Evolutionary conservation across 306 rosid genomes (phyloP), one percentile per base, ranked within the genome.

Genomic region (Dalbergia cultrata): DNA sequence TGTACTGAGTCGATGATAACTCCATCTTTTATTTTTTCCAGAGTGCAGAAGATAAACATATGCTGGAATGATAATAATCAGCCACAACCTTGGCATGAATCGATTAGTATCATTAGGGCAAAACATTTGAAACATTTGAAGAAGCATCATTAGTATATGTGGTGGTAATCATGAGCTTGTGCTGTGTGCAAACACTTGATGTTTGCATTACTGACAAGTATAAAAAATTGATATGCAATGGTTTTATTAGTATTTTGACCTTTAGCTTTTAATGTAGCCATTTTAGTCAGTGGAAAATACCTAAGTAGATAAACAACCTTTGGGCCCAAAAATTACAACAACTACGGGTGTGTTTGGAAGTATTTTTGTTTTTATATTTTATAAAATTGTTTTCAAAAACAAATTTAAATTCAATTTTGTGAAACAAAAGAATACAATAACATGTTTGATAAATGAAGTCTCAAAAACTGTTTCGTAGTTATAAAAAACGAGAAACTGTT

Each of bases 51-150:
- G 13, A 50, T 61, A 66, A 57, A 70, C 64, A 22, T n/a, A 76
- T 61, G 67, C 64, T 70, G 67, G n/a, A 74, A 70, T 80, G 69
- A 64, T 22, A 19, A 18, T 19, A 59, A 80, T 80, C 33, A 74
- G 69, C 68, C 13, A 44, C 68, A 80, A 50, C 13, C 70, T 70
- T 62, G 66, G 61, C 26, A 64, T 64, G 79, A 70, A 77, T 72
- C 64, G 60, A 11, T 67, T 31, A n/a, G n/a, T n/a, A n/a, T n/a
- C n/a, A n/a, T n/a, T 34, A 45, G 45, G 11, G 11, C 3, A 74
- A 47, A 31, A 22, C 21, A 16, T 18, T 37, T 37, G 8, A 4
- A 37, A 37, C 41, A 57, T 6, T 73, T 0, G 5, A 18, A 35
- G 7, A 49, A 39, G 37, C 14, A 37, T 17, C 35, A 13, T 41